These are phyloP conservation scores for Talaromyces sp. DNA, from an alignment of 2,329 filamentous ascomycete species.

Conservation along the genomic window DNA sequence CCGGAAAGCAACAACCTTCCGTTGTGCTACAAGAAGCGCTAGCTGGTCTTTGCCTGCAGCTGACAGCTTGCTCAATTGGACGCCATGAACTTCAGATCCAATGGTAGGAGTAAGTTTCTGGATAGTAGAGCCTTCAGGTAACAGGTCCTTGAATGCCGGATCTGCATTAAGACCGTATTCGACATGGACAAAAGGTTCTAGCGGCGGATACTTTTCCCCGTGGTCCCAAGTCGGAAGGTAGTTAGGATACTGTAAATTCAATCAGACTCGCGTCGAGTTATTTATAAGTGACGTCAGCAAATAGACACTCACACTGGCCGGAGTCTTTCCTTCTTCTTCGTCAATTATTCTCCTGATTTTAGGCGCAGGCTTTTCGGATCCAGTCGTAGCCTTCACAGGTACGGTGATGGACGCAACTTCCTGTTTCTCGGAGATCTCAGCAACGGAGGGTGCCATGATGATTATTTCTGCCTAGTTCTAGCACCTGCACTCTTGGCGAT, in stretches of 20 bases:
- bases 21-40: conserved; percentile 42
- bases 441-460: conserved; percentile 12
- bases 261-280: neutral
- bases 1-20: conserved; percentile 22
- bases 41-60: conserved; percentile 51
- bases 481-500: neutral
- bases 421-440: conserved; percentile 4
- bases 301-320: neutral
- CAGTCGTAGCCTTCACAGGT: neutral
- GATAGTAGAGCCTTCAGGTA: conserved; percentile 27
- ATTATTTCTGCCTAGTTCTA: neutral
- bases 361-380: neutral
- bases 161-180: conserved; percentile 44
- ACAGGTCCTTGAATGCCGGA: conserved; percentile 42
- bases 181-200: conserved; percentile 41
- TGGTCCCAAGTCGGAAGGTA: conserved; percentile 28
- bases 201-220: conserved; percentile 35
- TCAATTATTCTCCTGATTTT: conserved; percentile 12
- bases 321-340: conserved; percentile 3
- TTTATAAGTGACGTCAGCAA: neutral
- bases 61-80: conserved; percentile 49
- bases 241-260: conserved; percentile 23
- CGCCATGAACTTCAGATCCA: conserved; percentile 50
- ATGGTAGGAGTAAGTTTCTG: conserved; percentile 31
- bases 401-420: neutral